A percentile compares a stretch with the other conserved stretches of the same genome.
Evolutionary conservation across 768 basidiomycete genomes (phyloP).

Genomic region (Stropharia rugosoannulata): DNA sequence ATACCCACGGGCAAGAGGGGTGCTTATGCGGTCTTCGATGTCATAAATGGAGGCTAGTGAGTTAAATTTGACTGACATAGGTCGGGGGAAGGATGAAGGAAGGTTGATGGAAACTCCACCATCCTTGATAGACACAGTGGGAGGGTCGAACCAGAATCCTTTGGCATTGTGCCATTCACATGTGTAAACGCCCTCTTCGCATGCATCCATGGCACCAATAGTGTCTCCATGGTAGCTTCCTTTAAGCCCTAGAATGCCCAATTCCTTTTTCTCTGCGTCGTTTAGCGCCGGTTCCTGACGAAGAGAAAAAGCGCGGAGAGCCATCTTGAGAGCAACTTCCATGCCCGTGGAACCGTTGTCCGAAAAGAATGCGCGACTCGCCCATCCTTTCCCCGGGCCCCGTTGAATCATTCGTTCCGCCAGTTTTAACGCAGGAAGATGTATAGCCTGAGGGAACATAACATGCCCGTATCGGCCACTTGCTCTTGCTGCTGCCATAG

Average conservation of each 20-base stretch:
- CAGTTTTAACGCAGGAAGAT: constrained; percentile 81
- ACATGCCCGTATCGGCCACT: constrained; percentile 96
- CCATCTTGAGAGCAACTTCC: constrained; percentile 99
- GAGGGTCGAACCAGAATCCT: constrained; percentile 93
- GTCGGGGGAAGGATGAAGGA: constrained; percentile 39
- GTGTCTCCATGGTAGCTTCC: constrained; percentile 99
- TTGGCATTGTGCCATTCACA: constrained; percentile 96
- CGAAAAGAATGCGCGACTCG: constrained; percentile 85
- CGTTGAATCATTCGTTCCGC: constrained; percentile 73
- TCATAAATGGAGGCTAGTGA: constrained; percentile 70
- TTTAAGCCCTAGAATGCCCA: constrained; percentile 82
- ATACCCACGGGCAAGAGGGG: constrained; percentile 66
- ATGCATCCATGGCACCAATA: constrained; percentile 96
- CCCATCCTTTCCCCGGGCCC: constrained; percentile 91
- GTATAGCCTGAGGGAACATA: constrained; percentile 89
- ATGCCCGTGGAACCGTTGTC: constrained; percentile 96
- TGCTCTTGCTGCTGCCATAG: constrained; percentile 84
- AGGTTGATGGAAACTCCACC: constrained; percentile 55
- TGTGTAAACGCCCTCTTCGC: constrained; percentile 86
- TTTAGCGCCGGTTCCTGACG: constrained; percentile 34
- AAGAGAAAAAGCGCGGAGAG: constrained; percentile 64
- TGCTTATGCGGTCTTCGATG: constrained; percentile 55
- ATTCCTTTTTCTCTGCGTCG: constrained; percentile 38
- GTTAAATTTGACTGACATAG: constrained; percentile 30
- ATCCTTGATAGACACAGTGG: constrained; percentile 67